Base-by-base conservation (phyloP, 140 eudicot species). In the Oenanthe javanica region DNA sequence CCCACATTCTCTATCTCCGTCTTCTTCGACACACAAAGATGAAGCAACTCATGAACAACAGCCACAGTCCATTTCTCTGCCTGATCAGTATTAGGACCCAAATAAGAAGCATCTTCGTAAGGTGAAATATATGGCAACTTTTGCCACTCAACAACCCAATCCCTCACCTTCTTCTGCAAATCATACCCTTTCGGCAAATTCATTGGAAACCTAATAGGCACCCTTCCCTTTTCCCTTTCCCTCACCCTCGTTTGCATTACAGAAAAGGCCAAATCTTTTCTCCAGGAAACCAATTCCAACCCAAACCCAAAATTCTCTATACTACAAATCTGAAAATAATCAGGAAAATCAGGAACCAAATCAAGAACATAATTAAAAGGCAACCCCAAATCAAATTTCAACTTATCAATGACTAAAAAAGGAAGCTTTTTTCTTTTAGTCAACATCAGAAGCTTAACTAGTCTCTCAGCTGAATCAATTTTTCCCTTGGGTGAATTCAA, bases 41-140 rank as follows among this genome's bases (percentile, higher is more conserved):
- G 71, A 79, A 94, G 72, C 85, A 94, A 67, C 85, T 94, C 98
- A 82, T 94, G 98, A 23, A 94, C 54, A 79, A 92, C 90, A 2
- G 89, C 93, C 67, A 92, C 97, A 31, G 91, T 84, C 90, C 93
- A 94, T 75, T 90, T 94, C 85, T 94, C 98, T 4, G 96, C 94
- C 64, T 89, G 97, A 87, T 94, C 97, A 59, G 95, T 78, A 36
- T 84, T 83, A 3, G 97, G 95, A 1, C 92, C 80, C 85, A 94
- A 69, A 84, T 90, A 93, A 79, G 88, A 94, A 25, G 95, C 98
- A 82, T 92, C 89, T 87, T 92, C 97, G 71, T 92, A 94, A 13
- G 98, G 98, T 12, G 98, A 92, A 77, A 94, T 90, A 82, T 90
- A 94, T 0, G 97, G 94, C 88, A 92, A 84, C 78, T 76, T 86